phyloP scores from a whole-genome alignment of 352 stramenopile genomes.

The Blastocystis sp. region DNA sequence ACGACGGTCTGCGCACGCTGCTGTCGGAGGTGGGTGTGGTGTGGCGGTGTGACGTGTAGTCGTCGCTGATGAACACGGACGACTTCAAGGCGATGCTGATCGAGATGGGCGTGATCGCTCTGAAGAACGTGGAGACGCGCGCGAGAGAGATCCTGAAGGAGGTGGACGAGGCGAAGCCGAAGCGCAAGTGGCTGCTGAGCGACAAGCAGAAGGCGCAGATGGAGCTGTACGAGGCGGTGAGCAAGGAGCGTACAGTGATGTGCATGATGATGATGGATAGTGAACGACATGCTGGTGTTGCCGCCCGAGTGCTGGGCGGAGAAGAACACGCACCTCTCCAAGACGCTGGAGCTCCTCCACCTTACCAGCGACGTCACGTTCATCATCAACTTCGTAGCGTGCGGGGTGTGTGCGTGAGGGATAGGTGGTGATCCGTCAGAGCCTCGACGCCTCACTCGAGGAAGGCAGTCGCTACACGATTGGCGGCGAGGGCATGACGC shows the following conservation, averaged over 20 bases:
- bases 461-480: slow-evolving; percentile 2
- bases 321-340: slow-evolving; percentile 58
- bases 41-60: background rate
- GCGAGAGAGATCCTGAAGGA: slow-evolving; percentile 61
- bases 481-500: background rate
- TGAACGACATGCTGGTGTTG: slow-evolving; percentile 55
- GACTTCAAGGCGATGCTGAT: slow-evolving; percentile 42
- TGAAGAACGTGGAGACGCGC: slow-evolving; percentile 55
- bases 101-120: slow-evolving; percentile 26
- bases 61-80: slow-evolving; percentile 26
- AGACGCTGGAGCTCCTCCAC: slow-evolving; percentile 20
- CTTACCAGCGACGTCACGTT: slow-evolving; percentile 10
- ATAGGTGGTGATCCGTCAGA: background rate
- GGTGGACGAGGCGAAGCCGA: slow-evolving; percentile 47
- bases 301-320: slow-evolving; percentile 36
- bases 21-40: slow-evolving; percentile 22
- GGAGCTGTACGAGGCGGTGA: slow-evolving; percentile 17
- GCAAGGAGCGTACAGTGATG: slow-evolving; percentile 16
- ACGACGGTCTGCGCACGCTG: slow-evolving; percentile 48
- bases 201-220: slow-evolving; percentile 67
- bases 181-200: slow-evolving; percentile 51
- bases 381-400: slow-evolving; percentile 19
- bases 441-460: background rate
- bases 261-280: background rate
- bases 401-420: background rate